Conservation (phyloP, 176 grass and related monocot species). For the Juncus effusus region DNA sequence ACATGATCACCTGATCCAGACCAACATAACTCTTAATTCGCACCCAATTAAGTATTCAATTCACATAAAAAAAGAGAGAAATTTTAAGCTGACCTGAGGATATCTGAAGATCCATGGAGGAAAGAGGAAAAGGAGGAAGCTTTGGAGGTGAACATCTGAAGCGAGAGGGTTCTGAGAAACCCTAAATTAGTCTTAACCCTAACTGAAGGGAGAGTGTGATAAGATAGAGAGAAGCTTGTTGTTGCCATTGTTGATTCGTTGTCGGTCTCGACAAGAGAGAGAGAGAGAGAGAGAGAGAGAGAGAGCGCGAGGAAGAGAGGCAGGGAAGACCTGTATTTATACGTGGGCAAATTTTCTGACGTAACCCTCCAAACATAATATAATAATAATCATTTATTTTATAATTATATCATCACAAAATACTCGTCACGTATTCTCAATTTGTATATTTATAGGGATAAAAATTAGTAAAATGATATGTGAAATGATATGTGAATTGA, state of each 20-base stretch:
- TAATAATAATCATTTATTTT: too few relatives aligned
- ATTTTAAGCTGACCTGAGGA: conserved; percentile 15
- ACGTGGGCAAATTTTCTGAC: too few relatives aligned
- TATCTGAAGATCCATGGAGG: conserved; percentile 7
- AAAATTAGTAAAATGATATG: too few relatives aligned
- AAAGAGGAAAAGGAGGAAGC: not conserved
- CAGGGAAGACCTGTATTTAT: too few relatives aligned
- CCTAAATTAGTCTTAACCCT: not conserved
- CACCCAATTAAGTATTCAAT: not conserved
- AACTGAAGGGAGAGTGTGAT: not conserved
- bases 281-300: too few relatives aligned
- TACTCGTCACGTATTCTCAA: too few relatives aligned
- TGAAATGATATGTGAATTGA: too few relatives aligned
- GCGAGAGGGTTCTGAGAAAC: not conserved
- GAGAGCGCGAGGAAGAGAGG: too few relatives aligned
- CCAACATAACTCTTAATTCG: not conserved
- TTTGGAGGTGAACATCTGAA: not conserved
- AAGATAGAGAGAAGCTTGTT: conserved; percentile 18
- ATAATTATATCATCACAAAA: too few relatives aligned
- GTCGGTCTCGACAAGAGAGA: too few relatives aligned
- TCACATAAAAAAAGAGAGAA: not conserved
- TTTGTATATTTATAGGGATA: too few relatives aligned
- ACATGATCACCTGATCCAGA: not conserved
- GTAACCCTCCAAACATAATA: too few relatives aligned
- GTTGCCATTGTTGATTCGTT: not conserved